Evolutionary conservation across 2,329 filamentous ascomycete genomes (phyloP).

Genomic region (Diplodia seriata): DNA sequence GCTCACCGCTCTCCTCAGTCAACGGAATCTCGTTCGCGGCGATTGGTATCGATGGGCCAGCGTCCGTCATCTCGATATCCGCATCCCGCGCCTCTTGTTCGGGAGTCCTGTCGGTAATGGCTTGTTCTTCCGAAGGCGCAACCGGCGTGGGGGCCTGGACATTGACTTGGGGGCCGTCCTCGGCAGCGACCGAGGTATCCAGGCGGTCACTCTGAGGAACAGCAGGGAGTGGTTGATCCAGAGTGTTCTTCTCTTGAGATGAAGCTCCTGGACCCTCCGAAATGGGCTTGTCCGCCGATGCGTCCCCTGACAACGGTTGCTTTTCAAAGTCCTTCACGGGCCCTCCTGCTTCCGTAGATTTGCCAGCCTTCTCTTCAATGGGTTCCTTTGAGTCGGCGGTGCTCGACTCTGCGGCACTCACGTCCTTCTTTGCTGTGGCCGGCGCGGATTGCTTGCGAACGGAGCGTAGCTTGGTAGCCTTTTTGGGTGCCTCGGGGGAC

Average conservation of each 20-base stretch:
- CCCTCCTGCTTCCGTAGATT: conserved; percentile 31
- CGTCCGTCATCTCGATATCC: conserved; percentile 71
- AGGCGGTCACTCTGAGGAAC: conserved; percentile 42
- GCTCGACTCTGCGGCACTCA: conserved; percentile 52
- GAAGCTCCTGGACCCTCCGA: conserved; percentile 2
- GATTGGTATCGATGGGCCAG: conserved; percentile 55
- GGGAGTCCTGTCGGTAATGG: conserved; percentile 59
- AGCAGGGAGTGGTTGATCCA: conserved; percentile 39
- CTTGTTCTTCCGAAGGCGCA: conserved; percentile 47
- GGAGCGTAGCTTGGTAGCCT: conserved; percentile 47
- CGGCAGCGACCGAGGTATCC: conserved; percentile 39
- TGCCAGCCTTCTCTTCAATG: conserved; percentile 52
- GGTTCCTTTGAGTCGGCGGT: conserved; percentile 54
- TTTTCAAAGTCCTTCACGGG: conserved; percentile 36
- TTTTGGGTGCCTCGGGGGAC: conserved; percentile 56
- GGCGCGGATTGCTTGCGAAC: conserved; percentile 52
- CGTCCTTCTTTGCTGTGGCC: conserved; percentile 55
- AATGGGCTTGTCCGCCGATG: conserved; percentile 35
- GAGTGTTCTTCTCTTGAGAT: conserved; percentile 34
- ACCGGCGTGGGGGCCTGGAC: conserved; percentile 57
- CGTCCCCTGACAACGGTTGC: conserved; percentile 38
- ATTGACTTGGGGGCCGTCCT: conserved; percentile 46
- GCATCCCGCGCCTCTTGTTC: conserved; percentile 58
- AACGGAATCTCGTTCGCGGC: conserved; percentile 59
- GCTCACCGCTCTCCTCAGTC: conserved; percentile 40